Conservation (phyloP, 176 grass and related monocot genomes). For the Rhynchospora tenuis region DNA sequence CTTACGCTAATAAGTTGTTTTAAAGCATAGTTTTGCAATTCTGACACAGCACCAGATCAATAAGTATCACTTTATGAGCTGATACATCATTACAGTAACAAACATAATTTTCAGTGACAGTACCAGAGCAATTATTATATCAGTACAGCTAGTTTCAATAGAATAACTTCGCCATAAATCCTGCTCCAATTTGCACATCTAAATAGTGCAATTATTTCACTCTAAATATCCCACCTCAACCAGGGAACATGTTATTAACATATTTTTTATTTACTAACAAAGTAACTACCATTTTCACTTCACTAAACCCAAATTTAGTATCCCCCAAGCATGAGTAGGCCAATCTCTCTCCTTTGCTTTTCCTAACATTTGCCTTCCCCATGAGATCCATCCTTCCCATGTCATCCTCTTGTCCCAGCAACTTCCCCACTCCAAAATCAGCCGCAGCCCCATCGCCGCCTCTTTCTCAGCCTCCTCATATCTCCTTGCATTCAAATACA, state of each 20-base stretch:
- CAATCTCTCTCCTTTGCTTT: conserved; percentile 59
- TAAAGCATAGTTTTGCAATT: too few species aligned
- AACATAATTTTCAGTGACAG: neutral
- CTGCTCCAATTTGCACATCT: neutral
- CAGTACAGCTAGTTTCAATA: neutral
- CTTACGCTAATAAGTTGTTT: too few species aligned
- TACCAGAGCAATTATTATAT: neutral
- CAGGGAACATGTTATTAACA: neutral
- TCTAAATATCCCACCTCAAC: neutral
- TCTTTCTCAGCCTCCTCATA: conserved; percentile 45
- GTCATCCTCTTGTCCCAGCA: conserved; percentile 83
- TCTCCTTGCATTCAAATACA: conserved; percentile 47
- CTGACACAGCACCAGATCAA: too few species aligned
- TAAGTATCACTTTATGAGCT: too few species aligned
- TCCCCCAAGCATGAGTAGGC: conserved; percentile 53
- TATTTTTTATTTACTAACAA: neutral
- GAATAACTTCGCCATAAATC: neutral
- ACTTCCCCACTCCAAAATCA: conserved; percentile 74
- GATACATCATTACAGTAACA: neutral
- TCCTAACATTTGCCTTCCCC: conserved; percentile 60
- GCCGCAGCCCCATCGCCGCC: conserved; percentile 43
- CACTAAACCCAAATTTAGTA: conserved; percentile 55
- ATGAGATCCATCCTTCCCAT: conserved; percentile 76
- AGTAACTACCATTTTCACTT: neutral
- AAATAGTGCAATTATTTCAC: neutral